Evolutionary conservation across 345 rosid genomes (phyloP), one percentile per base, ranked within the genome.

Genomic region (Eucalyptus decipiens): DNA sequence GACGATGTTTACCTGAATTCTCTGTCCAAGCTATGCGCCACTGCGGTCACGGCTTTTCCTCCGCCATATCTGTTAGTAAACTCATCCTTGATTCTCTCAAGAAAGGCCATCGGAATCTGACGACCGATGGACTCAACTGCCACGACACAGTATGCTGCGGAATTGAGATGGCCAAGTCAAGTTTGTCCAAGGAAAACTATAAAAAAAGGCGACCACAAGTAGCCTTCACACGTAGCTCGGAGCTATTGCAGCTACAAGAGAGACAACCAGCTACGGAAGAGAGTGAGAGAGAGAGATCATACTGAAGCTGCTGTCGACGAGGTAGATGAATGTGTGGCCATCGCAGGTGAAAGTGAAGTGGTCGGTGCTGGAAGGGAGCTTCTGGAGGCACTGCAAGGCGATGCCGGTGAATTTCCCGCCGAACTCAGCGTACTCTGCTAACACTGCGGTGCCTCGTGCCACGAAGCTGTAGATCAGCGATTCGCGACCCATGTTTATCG

Each of bases 71-170:
- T 89, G 52, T 91, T 90, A 62, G 76, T 89, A 50, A 88, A 88
- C 65, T 93, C 94, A 8, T 93, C 93, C 89, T 90, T 90, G 48
- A 93, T 90, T 69, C 91, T 91, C 88, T 93, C 93, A 52, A 93
- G 90, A 88, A 89, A 90, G 86, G 91, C 94, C 76, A 91, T 93
- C 49, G 92, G 93, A 87, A 90, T 88, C 87, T 93, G 91, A 48
- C 91, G 89, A 54, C 93, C 93, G 11, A 90, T 90, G 65, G 94
- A 88, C 89, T 93, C 94, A 43, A 87, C 91, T 28, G 93, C 94
- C 60, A 93, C 93, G 43, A 93, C 88, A 32, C 94, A 93, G 90
- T 86, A 93, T 40, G 91, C 94, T 93, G 94, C 92, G 76, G 43
- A n/a, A n/a, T 86, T 47, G 54, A n/a, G 76, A 65, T 65, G 76